Percentiles rank a stretch among this genome's conserved stretches.
Conservation (phyloP, 2,329 filamentous ascomycete genomes). For the Hypoxylon sp. region DNA sequence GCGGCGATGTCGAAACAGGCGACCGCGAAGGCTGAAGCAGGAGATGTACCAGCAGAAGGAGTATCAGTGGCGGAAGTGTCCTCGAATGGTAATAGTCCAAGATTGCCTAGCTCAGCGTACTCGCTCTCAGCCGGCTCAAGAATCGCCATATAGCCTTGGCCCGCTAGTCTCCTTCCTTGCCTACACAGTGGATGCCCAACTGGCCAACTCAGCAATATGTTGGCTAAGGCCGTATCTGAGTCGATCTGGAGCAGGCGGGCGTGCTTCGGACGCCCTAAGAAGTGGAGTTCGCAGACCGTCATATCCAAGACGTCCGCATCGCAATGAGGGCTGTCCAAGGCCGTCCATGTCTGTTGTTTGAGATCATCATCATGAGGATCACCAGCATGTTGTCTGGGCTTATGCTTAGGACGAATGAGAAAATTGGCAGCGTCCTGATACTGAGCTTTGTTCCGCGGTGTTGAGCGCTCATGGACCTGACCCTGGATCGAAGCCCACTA, state of each 20-base stretch:
- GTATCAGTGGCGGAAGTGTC: not conserved
- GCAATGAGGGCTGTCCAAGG: conserved; percentile 20
- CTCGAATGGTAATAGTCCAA: not conserved
- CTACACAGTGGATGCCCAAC: not conserved
- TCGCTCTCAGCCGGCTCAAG: conserved; percentile 15
- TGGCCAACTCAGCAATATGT: not conserved
- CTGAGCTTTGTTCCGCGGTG: conserved; percentile 10
- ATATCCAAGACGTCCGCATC: conserved; percentile 41
- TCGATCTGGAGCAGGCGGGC: conserved; percentile 20
- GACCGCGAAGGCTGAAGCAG: conserved; percentile 22
- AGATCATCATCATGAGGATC: not conserved
- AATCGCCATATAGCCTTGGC: conserved; percentile 26
- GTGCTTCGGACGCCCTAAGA: conserved; percentile 41
- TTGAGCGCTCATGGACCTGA: conserved; percentile 7
- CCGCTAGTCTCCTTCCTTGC: not conserved
- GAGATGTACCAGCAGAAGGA: not conserved
- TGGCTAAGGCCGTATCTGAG: not conserved
- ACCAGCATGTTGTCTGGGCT: not conserved
- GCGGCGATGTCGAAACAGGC: conserved; percentile 41
- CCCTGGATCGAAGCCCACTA: conserved; percentile 45
- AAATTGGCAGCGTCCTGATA: conserved; percentile 34
- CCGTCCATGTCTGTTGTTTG: conserved; percentile 34
- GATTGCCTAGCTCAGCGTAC: conserved; percentile 5
- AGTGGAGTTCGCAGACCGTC: conserved; percentile 42
- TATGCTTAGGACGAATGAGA: conserved; percentile 37